phyloP scores from a whole-genome alignment of 805 yeast genomes.

The Lipomyces chichibuensis region DNA sequence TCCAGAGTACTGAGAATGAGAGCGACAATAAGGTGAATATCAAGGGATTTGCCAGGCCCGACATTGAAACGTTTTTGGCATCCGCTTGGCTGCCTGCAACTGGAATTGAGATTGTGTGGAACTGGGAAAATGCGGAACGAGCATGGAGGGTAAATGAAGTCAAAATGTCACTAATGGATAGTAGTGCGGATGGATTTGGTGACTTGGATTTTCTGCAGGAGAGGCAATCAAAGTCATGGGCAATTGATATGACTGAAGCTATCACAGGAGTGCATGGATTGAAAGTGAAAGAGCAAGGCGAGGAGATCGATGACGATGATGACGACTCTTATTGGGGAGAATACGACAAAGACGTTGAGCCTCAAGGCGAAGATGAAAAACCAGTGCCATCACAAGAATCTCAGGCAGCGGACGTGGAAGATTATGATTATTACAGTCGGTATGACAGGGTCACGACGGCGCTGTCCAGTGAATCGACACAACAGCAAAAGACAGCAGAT shows the following conservation, averaged over 20 bases:
- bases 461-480: constrained; percentile 34
- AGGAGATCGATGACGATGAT: constrained; percentile 19
- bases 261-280: not conserved
- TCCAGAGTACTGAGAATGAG: not conserved
- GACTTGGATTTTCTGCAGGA: constrained; percentile 2
- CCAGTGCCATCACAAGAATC: not conserved
- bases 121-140: constrained; percentile 16
- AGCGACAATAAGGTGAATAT: not conserved
- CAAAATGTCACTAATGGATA: not conserved
- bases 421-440: constrained; percentile 27
- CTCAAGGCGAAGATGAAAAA: constrained; percentile 10
- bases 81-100: constrained; percentile 4
- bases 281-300: constrained; percentile 17
- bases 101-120: constrained; percentile 16
- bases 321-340: constrained; percentile 35
- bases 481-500: not conserved
- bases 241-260: not conserved
- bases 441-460: constrained; percentile 36
- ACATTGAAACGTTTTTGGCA: constrained; percentile 20
- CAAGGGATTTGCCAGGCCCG: constrained; percentile 20
- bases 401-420: constrained; percentile 5
- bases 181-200: not conserved
- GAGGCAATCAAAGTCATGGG: not conserved
- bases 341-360: constrained; percentile 36
- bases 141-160: constrained; percentile 30